Evolutionary conservation across 1,139 yeast species (phyloP).

Genomic region (Saccharomycopsis phalli): DNA sequence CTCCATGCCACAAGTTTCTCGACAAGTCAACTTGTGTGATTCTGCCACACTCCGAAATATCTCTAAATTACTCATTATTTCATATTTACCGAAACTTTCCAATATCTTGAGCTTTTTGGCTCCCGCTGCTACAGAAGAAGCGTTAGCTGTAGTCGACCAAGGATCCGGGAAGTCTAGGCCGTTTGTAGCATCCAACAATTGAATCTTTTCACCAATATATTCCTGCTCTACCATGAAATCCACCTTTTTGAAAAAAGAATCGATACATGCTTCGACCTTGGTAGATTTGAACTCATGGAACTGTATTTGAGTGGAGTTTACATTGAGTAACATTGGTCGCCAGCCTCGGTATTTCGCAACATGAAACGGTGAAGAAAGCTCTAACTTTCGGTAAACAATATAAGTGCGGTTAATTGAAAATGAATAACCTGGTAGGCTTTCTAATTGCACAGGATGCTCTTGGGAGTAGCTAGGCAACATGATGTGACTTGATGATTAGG

Average conservation of each 20-base stretch:
- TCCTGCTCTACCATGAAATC: slow-evolving; percentile 5
- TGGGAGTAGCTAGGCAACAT: no score
- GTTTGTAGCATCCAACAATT: not conserved
- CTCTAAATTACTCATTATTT: not conserved
- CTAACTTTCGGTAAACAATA: slow-evolving; percentile 9
- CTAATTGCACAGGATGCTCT: no score
- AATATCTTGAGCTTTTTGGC: slow-evolving; percentile 1
- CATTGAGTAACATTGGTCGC: slow-evolving; percentile 10
- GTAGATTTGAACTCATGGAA: slow-evolving; percentile 5
- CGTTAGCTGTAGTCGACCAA: not conserved
- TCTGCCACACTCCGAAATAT: slow-evolving; percentile 4
- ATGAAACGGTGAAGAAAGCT: slow-evolving; percentile 9
- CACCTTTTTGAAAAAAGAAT: slow-evolving; percentile 6
- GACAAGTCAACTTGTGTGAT: not conserved
- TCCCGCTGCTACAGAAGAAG: not conserved
- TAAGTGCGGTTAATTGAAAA: no score
- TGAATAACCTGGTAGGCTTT: no score
- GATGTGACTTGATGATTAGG: no score
- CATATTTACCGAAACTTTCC: not conserved
- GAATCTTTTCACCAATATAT: slow-evolving; percentile 5
- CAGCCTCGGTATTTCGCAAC: slow-evolving; percentile 6
- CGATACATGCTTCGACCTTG: slow-evolving; percentile 1
- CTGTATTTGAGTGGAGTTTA: slow-evolving; percentile 12
- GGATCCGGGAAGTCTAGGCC: not conserved
- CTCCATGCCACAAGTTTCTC: not conserved